Conservation (phyloP, 768 basidiomycete species). For the Thelephora aurantiotincta region DNA sequence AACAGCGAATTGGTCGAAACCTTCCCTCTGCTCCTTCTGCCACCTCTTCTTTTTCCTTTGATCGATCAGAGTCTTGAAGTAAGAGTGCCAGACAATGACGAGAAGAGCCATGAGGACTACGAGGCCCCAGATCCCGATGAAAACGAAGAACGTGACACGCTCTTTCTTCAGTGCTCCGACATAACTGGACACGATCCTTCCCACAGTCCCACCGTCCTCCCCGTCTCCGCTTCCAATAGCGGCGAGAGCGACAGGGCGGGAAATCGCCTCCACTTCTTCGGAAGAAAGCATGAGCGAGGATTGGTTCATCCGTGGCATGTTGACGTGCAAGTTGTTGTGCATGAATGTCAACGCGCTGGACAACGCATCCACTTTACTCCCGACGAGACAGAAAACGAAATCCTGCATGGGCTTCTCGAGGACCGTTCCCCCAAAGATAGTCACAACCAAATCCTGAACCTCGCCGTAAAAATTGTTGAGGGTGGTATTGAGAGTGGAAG, state of each 20-base stretch:
- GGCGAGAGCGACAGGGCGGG: constrained; percentile 69
- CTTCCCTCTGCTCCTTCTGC: constrained; percentile 35
- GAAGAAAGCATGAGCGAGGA: constrained; percentile 68
- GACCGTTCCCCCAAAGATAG: constrained; percentile 74
- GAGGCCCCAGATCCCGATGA: constrained; percentile 71
- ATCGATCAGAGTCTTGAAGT: constrained; percentile 33
- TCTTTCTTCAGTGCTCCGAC: constrained; percentile 63
- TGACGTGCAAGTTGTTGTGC: constrained; percentile 70
- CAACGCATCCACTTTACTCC: constrained; percentile 78
- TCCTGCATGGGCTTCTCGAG: constrained; percentile 72
- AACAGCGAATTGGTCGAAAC: constrained; percentile 27
- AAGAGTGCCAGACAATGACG: constrained; percentile 63
- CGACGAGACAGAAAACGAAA: constrained; percentile 81
- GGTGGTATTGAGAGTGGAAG: constrained; percentile 75
- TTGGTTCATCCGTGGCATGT: constrained; percentile 68
- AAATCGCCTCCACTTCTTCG: constrained; percentile 53
- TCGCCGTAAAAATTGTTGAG: constrained; percentile 79
- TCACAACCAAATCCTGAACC: constrained; percentile 62
- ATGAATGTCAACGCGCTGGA: constrained; percentile 86
- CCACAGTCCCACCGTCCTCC: constrained; percentile 49
- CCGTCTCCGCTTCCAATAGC: constrained; percentile 47
- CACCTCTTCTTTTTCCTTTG: constrained; percentile 33
- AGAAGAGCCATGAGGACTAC: constrained; percentile 70
- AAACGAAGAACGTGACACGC: constrained; percentile 69
- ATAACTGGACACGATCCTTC: constrained; percentile 61